These are phyloP conservation scores for Triticum dicoccoides DNA, from an alignment of 176 grass and related monocot species.

Conservation along the genomic window DNA sequence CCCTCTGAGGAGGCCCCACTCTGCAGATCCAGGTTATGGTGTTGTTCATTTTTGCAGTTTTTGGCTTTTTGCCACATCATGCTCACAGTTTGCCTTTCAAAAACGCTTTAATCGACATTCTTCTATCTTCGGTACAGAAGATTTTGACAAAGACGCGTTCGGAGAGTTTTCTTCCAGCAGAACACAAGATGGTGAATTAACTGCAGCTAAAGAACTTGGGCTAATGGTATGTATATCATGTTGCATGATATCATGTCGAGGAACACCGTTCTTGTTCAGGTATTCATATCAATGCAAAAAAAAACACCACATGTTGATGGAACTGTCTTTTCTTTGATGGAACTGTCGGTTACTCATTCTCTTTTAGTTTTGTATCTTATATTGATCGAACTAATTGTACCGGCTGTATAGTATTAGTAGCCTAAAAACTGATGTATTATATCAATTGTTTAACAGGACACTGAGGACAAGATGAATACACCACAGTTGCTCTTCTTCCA, in stretches of 20 bases:
- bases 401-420: background rate
- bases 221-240: conserved; percentile 43
- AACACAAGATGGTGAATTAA: conserved; percentile 34
- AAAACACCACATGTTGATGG: no score
- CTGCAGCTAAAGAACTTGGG: conserved; percentile 47
- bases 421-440: background rate
- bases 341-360: background rate
- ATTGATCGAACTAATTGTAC: background rate
- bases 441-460: conserved; percentile 36
- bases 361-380: background rate
- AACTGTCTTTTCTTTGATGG: background rate
- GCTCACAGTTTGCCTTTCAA: background rate
- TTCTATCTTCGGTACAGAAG: conserved; percentile 18
- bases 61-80: background rate
- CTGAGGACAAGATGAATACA: conserved; percentile 1
- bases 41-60: conserved; percentile 11
- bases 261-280: conserved; percentile 8
- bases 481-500: conserved; percentile 60
- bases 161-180: conserved; percentile 30
- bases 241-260: conserved; percentile 5
- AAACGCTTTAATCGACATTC: background rate
- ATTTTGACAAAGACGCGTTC: conserved; percentile 45
- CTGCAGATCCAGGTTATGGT: conserved; percentile 48
- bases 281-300: conserved; percentile 5
- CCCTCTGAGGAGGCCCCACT: conserved; percentile 42